Evolutionary conservation across 2,329 filamentous ascomycete species (phyloP).

Genomic region (Aspergillus udagawae): DNA sequence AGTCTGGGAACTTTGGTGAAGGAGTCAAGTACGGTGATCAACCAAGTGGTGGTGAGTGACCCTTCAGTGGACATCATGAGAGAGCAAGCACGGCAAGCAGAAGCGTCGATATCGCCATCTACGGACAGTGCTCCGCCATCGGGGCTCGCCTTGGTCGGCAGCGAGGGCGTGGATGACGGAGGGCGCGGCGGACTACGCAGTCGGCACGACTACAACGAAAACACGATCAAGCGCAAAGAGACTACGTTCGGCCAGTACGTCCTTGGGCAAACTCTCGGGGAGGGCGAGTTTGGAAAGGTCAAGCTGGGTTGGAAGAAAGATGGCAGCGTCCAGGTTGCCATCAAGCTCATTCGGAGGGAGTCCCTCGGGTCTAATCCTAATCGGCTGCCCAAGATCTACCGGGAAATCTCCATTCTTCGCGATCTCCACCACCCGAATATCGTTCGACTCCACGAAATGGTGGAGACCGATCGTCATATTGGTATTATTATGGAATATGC

Average conservation of each 20-base stretch:
- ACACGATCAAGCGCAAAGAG: slow-evolving; percentile 66
- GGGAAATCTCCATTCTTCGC: slow-evolving; percentile 86
- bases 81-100: slow-evolving; percentile 64
- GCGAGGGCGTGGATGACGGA: slow-evolving; percentile 47
- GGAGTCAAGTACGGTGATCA: slow-evolving; percentile 75
- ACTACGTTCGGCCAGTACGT: slow-evolving; percentile 95
- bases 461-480: slow-evolving; percentile 94
- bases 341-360: slow-evolving; percentile 95
- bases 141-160: slow-evolving; percentile 47
- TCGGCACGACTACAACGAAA: slow-evolving; percentile 55
- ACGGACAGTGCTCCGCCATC: slow-evolving; percentile 44
- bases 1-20: slow-evolving; percentile 60
- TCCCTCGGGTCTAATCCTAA: slow-evolving; percentile 82
- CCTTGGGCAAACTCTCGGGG: slow-evolving; percentile 89
- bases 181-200: slow-evolving; percentile 34
- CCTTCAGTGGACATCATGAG: slow-evolving; percentile 69
- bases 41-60: slow-evolving; percentile 71
- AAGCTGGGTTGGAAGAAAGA: slow-evolving; percentile 98
- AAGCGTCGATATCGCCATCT: slow-evolving; percentile 48
- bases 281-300: slow-evolving; percentile 98
- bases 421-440: slow-evolving; percentile 94
- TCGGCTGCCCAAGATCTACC: slow-evolving; percentile 91
- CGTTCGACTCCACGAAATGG: slow-evolving; percentile 95
- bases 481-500: slow-evolving; percentile 98
- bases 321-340: slow-evolving; percentile 88